Percentiles rank a stretch among this genome's conserved stretches.
Conservation (phyloP, 2,329 filamentous ascomycete genomes). For the Pseudogymnoascus sp. region DNA sequence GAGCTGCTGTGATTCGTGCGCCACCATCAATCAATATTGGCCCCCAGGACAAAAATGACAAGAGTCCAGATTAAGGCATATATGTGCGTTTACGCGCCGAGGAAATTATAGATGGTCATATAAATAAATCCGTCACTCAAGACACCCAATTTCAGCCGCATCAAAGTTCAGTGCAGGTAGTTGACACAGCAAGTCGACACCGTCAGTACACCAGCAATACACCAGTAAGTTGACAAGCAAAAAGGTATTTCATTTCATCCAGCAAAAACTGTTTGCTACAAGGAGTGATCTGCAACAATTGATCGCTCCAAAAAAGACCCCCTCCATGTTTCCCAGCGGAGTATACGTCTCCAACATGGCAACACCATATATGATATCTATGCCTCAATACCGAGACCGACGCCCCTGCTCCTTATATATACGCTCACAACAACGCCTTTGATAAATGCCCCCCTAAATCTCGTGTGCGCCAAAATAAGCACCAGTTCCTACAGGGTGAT, state of each 20-base stretch:
- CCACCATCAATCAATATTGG: neutral
- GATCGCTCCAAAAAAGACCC: neutral
- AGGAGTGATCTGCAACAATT: conserved; percentile 1
- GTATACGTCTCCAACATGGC: conserved; percentile 7
- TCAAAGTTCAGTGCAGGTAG: neutral
- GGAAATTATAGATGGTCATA: neutral
- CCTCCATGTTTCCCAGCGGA: neutral
- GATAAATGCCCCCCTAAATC: conserved; percentile 17
- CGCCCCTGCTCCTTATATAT: conserved; percentile 8
- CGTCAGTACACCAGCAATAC: neutral
- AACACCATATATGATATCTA: conserved; percentile 12
- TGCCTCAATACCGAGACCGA: conserved; percentile 6
- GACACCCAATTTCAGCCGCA: neutral
- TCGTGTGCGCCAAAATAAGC: conserved; percentile 9
- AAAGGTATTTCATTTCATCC: conserved; percentile 5
- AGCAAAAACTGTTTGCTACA: conserved; percentile 1
- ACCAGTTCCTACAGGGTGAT: neutral
- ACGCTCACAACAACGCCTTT: conserved; percentile 19
- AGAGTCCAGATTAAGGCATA: neutral
- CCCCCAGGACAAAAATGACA: neutral
- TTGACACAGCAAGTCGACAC: neutral
- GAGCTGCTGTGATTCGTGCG: conserved; percentile 2
- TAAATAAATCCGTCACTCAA: neutral
- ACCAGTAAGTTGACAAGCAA: neutral
- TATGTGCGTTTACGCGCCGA: neutral